Conservation (phyloP, 2,329 filamentous ascomycete genomes). For the Byssothecium circinans region DNA sequence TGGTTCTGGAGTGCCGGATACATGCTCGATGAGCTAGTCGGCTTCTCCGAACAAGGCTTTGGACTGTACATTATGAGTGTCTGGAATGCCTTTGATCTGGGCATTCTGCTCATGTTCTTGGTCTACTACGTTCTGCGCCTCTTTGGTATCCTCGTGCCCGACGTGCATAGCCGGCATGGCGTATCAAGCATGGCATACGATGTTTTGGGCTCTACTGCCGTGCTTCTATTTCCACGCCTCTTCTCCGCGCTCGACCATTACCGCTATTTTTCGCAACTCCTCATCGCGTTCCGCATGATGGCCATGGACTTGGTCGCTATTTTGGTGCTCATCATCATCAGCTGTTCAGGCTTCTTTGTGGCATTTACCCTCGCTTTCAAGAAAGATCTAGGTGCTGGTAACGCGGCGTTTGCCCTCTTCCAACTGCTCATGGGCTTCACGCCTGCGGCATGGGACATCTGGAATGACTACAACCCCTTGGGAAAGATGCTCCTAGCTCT, state of each 20-base stretch:
- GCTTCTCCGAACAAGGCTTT: constrained; percentile 95
- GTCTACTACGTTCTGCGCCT: constrained; percentile 88
- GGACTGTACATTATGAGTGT: constrained; percentile 96
- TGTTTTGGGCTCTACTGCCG: constrained; percentile 87
- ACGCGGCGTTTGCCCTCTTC: constrained; percentile 87
- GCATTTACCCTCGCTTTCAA: constrained; percentile 84
- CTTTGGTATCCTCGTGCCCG: constrained; percentile 82
- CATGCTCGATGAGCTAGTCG: constrained; percentile 94
- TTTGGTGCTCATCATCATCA: constrained; percentile 79
- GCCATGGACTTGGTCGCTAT: constrained; percentile 85
- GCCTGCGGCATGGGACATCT: constrained; percentile 88
- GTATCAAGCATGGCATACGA: constrained; percentile 89
- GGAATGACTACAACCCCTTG: constrained; percentile 78
- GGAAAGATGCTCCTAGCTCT: constrained; percentile 75
- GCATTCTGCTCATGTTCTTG: constrained; percentile 81
- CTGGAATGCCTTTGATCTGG: constrained; percentile 94
- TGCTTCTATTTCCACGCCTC: constrained; percentile 84
- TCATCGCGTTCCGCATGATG: constrained; percentile 95
- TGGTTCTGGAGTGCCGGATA: constrained; percentile 98
- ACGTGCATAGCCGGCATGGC: constrained; percentile 61
- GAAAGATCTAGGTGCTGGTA: constrained; percentile 67
- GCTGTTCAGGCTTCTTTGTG: constrained; percentile 92
- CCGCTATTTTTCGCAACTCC: constrained; percentile 90
- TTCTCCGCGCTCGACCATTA: constrained; percentile 95
- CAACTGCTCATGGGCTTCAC: constrained; percentile 96